These are phyloP conservation scores for Trifolium fragiferum DNA, from an alignment of 306 rosid genomes.

Conservation along the genomic window DNA sequence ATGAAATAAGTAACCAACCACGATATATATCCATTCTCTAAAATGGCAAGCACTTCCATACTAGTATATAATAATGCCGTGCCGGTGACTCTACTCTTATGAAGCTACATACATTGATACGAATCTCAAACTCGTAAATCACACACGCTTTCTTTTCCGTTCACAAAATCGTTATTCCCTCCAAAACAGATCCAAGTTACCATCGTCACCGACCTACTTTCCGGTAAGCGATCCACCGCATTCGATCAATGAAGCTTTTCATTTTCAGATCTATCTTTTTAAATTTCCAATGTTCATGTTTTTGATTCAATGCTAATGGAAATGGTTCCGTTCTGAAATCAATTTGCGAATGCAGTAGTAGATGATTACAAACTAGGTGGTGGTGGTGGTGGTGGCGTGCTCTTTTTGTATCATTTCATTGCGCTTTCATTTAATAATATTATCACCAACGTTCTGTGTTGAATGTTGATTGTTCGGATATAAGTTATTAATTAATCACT, in stretches of 20 bases:
- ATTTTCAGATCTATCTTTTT: not conserved
- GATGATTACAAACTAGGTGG: not conserved
- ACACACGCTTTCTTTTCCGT: not conserved
- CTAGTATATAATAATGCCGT: not conserved
- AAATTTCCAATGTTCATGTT: not conserved
- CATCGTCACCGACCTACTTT: not conserved
- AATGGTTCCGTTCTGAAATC: not conserved
- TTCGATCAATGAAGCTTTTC: not conserved
- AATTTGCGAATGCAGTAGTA: not conserved
- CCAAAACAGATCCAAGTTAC: conserved; percentile 38
- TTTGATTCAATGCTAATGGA: conserved; percentile 4
- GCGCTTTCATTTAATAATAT: not conserved
- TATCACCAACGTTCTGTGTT: too few species aligned
- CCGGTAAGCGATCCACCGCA: conserved; percentile 43
- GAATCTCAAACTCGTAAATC: conserved; percentile 33
- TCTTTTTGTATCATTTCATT: not conserved
- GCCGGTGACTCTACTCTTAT: not conserved
- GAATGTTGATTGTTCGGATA: too few species aligned
- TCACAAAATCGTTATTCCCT: conserved; percentile 22
- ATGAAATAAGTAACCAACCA: too few species aligned
- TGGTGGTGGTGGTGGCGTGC: too few species aligned
- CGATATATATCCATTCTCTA: too few species aligned
- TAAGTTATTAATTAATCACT: too few species aligned
- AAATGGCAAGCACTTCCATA: not conserved
- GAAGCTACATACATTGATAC: conserved; percentile 24